Conservation (phyloP, 176 grass and related monocot genomes). For the Avena atlantica region DNA sequence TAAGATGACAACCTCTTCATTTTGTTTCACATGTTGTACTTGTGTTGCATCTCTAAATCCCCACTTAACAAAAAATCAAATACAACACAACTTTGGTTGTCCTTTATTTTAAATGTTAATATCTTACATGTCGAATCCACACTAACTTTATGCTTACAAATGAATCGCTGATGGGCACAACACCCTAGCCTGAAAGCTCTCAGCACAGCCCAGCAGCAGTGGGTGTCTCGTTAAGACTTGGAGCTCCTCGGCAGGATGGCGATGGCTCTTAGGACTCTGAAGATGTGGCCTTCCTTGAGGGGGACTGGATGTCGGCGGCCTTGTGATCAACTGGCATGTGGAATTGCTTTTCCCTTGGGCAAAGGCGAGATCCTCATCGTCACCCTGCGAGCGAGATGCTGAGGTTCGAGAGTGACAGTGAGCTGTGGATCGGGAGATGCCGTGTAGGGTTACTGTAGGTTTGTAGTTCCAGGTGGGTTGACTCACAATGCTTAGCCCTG, state of each 20-base stretch:
- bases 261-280: too few relatives aligned
- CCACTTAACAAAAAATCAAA: not conserved
- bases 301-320: too few relatives aligned
- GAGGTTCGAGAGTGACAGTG: not conserved
- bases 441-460: not conserved
- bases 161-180: not conserved
- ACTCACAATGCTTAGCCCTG: not conserved
- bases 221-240: not conserved
- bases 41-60: not conserved
- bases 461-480: not conserved
- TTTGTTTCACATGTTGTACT: conserved; percentile 13
- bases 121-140: not conserved
- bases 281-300: too few relatives aligned
- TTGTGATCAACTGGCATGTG: not conserved
- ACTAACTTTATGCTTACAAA: not conserved
- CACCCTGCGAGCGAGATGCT: not conserved
- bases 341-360: not conserved
- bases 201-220: not conserved
- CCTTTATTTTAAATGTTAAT: not conserved
- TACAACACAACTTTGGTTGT: not conserved
- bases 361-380: not conserved
- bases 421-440: not conserved
- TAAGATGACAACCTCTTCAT: not conserved
- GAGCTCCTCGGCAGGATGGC: not conserved
- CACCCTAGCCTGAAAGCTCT: not conserved